Percentiles rank a stretch among this genome's conserved stretches.
Conservation (phyloP, 129 eudicot species). For the Escallonia rubra region DNA sequence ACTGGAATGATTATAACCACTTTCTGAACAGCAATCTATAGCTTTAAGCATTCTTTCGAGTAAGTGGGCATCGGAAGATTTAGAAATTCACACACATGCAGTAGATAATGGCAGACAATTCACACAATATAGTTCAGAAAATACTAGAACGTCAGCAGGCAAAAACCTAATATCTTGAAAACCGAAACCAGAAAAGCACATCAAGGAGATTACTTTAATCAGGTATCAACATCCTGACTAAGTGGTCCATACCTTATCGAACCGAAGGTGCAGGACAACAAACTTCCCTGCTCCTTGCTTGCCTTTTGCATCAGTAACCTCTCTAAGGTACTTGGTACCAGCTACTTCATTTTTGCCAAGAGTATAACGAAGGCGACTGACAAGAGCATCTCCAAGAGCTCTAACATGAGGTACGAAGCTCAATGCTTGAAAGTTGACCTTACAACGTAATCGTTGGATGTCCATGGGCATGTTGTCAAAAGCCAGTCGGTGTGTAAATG, state of each 20-base stretch:
- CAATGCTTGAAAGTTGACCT: constrained; percentile 86
- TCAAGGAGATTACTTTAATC: background rate
- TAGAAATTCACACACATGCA: too few relatives aligned
- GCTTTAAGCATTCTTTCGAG: too few relatives aligned
- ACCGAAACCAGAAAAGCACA: background rate
- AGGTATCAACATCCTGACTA: background rate
- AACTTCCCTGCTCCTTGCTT: constrained; percentile 50
- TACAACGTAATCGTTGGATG: constrained; percentile 81
- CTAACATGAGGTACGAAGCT: constrained; percentile 68
- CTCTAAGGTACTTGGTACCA: constrained; percentile 42
- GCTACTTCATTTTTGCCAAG: constrained; percentile 27
- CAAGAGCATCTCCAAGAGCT: constrained; percentile 76
- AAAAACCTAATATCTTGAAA: background rate
- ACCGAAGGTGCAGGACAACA: constrained; percentile 85
- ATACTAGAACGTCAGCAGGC: background rate
- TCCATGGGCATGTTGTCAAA: constrained; percentile 83
- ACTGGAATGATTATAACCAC: too few relatives aligned
- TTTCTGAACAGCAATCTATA: too few relatives aligned
- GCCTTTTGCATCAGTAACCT: constrained; percentile 34
- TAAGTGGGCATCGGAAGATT: too few relatives aligned
- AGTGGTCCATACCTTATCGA: constrained; percentile 63
- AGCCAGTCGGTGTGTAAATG: constrained; percentile 93
- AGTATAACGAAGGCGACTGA: constrained; percentile 67
- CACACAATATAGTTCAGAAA: background rate
- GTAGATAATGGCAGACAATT: too few relatives aligned